phyloP scores from a whole-genome alignment of 106 monocot genomes.

The Xerophyta viscosa region DNA sequence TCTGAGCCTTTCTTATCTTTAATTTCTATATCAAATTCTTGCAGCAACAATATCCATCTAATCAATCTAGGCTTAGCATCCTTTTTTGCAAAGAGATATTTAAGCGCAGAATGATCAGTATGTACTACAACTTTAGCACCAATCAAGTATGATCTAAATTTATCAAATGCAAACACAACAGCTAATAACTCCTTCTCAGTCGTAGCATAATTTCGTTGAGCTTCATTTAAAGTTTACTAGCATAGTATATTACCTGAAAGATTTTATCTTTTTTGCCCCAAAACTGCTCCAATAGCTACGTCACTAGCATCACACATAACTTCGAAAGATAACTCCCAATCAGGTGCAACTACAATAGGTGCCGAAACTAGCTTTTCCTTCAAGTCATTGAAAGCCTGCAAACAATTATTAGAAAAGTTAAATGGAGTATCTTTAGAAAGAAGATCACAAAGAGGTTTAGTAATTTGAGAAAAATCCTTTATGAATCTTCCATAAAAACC shows the following conservation, averaged over 20 bases:
- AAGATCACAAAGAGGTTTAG: conserved; percentile 5
- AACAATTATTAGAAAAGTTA: conserved; percentile 4
- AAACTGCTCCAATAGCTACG: conserved; percentile 2
- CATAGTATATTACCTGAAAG: not conserved
- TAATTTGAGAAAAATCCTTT: conserved; percentile 13
- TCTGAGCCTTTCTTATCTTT: not conserved
- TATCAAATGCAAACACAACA: conserved; percentile 1
- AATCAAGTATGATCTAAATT: not conserved
- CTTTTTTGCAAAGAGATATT: not conserved
- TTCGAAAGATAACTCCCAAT: not conserved
- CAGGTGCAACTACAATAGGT: not conserved
- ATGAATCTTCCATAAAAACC: conserved; percentile 24
- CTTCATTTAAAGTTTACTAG: not conserved
- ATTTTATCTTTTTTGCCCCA: not conserved
- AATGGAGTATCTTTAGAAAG: not conserved
- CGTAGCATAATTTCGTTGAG: not conserved
- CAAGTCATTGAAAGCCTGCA: not conserved
- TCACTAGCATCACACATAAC: not conserved
- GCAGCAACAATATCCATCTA: not conserved
- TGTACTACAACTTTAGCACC: not conserved
- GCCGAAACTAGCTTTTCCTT: conserved; percentile 3
- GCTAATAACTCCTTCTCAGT: not conserved
- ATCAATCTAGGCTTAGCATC: not conserved
- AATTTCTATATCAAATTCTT: conserved; percentile 1
- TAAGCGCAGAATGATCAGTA: not conserved